Percentiles rank a stretch among this genome's conserved stretches.
These are phyloP conservation scores for Claviceps citrina DNA, from an alignment of 2,329 filamentous ascomycete species.

Conservation along the genomic window DNA sequence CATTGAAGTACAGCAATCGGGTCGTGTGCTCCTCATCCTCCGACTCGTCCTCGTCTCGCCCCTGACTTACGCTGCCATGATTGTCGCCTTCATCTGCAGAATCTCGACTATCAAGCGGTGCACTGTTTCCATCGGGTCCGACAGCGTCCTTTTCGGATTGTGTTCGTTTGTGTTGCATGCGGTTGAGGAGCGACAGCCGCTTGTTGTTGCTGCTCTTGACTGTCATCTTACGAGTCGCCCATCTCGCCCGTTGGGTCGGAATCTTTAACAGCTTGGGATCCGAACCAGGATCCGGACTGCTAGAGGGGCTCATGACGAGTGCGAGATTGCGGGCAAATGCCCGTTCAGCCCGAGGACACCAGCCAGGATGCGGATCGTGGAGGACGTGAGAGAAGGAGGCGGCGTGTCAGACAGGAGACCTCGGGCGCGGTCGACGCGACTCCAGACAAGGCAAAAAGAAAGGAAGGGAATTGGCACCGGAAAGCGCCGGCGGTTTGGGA, in stretches of 20 bases:
- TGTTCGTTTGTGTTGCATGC: constrained; percentile 49
- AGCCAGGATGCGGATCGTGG: constrained; percentile 19
- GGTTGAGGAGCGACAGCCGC: constrained; percentile 66
- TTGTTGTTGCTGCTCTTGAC: constrained; percentile 63
- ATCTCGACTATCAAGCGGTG: constrained; percentile 16
- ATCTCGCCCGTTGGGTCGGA: constrained; percentile 64
- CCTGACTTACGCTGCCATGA: constrained; percentile 17
- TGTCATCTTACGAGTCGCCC: constrained; percentile 83
- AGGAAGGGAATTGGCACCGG: not conserved
- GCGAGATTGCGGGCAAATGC: constrained; percentile 22
- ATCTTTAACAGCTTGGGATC: constrained; percentile 10
- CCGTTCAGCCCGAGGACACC: constrained; percentile 22
- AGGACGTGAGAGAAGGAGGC: not conserved
- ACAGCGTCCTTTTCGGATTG: constrained; percentile 54
- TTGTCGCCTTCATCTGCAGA: constrained; percentile 13
- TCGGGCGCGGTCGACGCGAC: constrained; percentile 4
- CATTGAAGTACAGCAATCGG: constrained; percentile 70
- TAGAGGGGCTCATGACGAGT: constrained; percentile 19
- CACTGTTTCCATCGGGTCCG: constrained; percentile 18
- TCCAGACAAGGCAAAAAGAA: not conserved
- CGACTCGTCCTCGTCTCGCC: constrained; percentile 22
- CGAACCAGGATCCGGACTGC: constrained; percentile 14
- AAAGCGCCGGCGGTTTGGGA: not conserved
- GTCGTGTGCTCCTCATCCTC: constrained; percentile 25
- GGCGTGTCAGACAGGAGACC: constrained; percentile 1